Percentiles rank a stretch among this genome's conserved stretches.
Conservation (phyloP, 2,329 filamentous ascomycete genomes). For the Epichloe brachyelytri region DNA sequence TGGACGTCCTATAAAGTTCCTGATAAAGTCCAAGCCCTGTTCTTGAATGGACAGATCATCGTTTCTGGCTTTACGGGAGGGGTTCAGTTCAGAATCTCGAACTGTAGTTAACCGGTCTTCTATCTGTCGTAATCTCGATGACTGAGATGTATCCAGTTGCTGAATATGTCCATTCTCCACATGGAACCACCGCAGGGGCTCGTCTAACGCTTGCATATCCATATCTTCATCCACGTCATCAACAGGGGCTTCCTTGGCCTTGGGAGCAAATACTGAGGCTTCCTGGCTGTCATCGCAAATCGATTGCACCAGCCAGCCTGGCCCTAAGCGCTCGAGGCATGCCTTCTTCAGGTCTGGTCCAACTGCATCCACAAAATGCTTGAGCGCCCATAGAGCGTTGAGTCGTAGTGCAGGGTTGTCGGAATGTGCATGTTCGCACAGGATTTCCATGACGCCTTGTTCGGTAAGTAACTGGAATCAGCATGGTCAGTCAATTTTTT, state of each 20-base stretch:
- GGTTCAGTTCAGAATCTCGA: slow-evolving; percentile 55
- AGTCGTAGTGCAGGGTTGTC: slow-evolving; percentile 65
- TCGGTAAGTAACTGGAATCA: slow-evolving; percentile 54
- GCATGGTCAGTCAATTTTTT: slow-evolving; percentile 8
- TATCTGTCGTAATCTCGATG: slow-evolving; percentile 33
- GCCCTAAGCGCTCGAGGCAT: slow-evolving; percentile 63
- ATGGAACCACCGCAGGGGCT: slow-evolving; percentile 26
- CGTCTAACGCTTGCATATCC: slow-evolving; percentile 39
- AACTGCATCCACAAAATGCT: slow-evolving; percentile 70
- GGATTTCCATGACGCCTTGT: slow-evolving; percentile 57
- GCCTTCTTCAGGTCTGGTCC: slow-evolving; percentile 60
- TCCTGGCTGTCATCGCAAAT: slow-evolving; percentile 54
- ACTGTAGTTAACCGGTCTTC: slow-evolving; percentile 37
- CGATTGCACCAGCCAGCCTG: slow-evolving; percentile 68
- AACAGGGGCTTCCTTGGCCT: slow-evolving; percentile 13
- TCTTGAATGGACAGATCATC: slow-evolving; percentile 82
- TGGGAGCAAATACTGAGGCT: slow-evolving; percentile 30
- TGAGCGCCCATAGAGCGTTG: slow-evolving; percentile 86
- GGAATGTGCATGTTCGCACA: slow-evolving; percentile 78
- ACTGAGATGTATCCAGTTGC: slow-evolving; percentile 22
- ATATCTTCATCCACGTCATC: slow-evolving; percentile 44
- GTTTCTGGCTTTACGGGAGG: slow-evolving; percentile 52
- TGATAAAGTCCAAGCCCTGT: slow-evolving; percentile 77
- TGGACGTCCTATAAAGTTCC: slow-evolving; percentile 68
- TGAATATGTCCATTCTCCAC: slow-evolving; percentile 18